These are phyloP conservation scores for Pseudogymnoascus sp. DNA, from an alignment of 2,329 filamentous ascomycete species.

Conservation along the genomic window DNA sequence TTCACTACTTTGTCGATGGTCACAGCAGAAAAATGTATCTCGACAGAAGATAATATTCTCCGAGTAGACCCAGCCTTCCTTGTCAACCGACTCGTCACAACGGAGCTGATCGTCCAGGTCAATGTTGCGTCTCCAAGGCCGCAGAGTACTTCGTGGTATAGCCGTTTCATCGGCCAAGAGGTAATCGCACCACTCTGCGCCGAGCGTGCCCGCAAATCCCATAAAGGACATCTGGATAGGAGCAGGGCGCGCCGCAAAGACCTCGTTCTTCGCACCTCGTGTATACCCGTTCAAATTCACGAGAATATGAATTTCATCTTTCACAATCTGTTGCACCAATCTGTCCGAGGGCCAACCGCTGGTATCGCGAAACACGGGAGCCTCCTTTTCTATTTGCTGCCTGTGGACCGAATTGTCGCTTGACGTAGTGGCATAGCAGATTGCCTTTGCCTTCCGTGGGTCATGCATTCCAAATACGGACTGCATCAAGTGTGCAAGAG, in stretches of 20 bases:
- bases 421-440: conserved; percentile 90
- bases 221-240: conserved; percentile 99
- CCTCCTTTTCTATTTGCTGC: conserved; percentile 86
- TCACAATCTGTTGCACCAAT: conserved; percentile 77
- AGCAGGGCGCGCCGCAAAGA: conserved; percentile 89
- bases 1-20: conserved; percentile 80
- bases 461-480: conserved; percentile 94
- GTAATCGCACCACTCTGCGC: conserved; percentile 98
- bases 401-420: conserved; percentile 87
- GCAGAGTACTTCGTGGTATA: conserved; percentile 73
- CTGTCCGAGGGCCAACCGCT: conserved; percentile 80
- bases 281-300: conserved; percentile 99
- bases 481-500: conserved; percentile 95
- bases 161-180: conserved; percentile 85
- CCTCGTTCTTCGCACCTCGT: conserved; percentile 89
- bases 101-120: conserved; percentile 63
- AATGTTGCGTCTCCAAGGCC: conserved; percentile 71
- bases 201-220: conserved; percentile 94
- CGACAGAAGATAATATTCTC: conserved; percentile 95
- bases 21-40: conserved; percentile 97
- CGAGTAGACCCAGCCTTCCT: conserved; percentile 85
- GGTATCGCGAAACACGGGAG: conserved; percentile 84
- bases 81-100: conserved; percentile 54
- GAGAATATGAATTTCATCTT: conserved; percentile 86
- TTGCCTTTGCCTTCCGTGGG: conserved; percentile 65